Base-by-base conservation (phyloP, 2,329 filamentous ascomycete genomes). In the Microsporum canis region DNA sequence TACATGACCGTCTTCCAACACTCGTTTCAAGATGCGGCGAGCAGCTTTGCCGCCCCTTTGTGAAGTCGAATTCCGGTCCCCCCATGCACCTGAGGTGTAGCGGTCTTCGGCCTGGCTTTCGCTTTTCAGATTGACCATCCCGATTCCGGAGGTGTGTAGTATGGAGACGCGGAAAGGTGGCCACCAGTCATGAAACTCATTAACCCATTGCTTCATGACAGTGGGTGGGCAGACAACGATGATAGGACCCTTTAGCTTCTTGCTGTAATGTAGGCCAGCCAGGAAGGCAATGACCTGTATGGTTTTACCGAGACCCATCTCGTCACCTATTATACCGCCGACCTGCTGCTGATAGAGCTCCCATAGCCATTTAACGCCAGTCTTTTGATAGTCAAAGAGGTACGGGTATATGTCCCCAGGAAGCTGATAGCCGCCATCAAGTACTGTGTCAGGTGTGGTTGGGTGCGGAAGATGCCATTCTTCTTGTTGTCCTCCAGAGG, bases 141-240 rank as follows among this genome's bases (percentile, higher is more conserved):
- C 95, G 71, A 91, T 97, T 2, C 94, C 94, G 3, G 94, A 96
- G 0, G 90, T 90, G 71, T 99, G 94, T 57, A 99, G 73, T 64
- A 99, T 97, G 0, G 91, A 95, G 3, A 99, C 94, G 47, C 95
- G 84, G 36, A 99, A 79, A n/a, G 94, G 87, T n/a, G 94, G 94
- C 95, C 95, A 99, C 95, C 95, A 99, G 10, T 87, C 85, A 74
- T 99, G 95, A 68, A 99, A 97, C 70, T 99, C 94, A 65, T 95
- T 95, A 10, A 96, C 94, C 94, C 94, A 99, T 72, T 99, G 94
- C 63, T 90, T 88, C 77, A 99, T 86, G 29, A 99, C 88, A 0
- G 94, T 99, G 2, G 92, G 92, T 1, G 94, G 94, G 58, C 91
- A 91, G 3, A 99, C 91, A 5, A 99, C 83, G 63, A 99, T 89